Base-by-base conservation (phyloP, 371 early-diverging fungal genomes). In the Rhizomucor pusillus region DNA sequence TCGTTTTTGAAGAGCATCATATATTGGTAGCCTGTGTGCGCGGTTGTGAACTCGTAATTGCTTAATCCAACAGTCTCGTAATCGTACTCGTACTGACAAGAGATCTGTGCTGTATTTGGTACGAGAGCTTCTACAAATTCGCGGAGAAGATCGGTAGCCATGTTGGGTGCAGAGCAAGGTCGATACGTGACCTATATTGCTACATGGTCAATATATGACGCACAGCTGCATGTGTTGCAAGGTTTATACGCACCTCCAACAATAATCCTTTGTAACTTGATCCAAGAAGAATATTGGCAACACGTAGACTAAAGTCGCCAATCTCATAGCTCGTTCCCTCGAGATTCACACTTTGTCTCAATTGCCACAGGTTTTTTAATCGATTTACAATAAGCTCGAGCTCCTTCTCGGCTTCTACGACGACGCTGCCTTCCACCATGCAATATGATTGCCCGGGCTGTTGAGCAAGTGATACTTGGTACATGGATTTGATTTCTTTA, bases 11-110 rank as follows among this genome's bases (percentile, higher is more conserved):
- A 78, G 2, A 78, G 55, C 57, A 61, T 63, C 73, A 78, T 78
- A 37, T 78, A 78, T 54, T 78, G 79, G 57, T 78, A 78, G 34
- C 75, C 75, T 13, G 79, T 78, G 57, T 78, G 79, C n/a, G 79
- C 79, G 16, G 64, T 65, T 1, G 71, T 75, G 43, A 78, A 78
- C 34, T 78, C 79, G 13, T 66, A 39, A 22, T 70, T 70, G 39
- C 75, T 75, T 23, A 78, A 52, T 6, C 79, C 79, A 13, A 75
- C 79, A 12, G 45, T 46, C 47, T 72, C 75, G 54, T 75, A 78
- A 39, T 72, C 63, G 22, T 78, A 75, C 47, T 72, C 75, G 24
- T 70, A 74, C 62, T 78, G 75, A 46, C 68, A 73, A 14, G 75
- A 75, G 18, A 78, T 33, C 24, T 78, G 69, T 10, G 79, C 79